These are phyloP conservation scores for Nitzschia putrida DNA, from an alignment of 108 stramenopile species.

Conservation along the genomic window DNA sequence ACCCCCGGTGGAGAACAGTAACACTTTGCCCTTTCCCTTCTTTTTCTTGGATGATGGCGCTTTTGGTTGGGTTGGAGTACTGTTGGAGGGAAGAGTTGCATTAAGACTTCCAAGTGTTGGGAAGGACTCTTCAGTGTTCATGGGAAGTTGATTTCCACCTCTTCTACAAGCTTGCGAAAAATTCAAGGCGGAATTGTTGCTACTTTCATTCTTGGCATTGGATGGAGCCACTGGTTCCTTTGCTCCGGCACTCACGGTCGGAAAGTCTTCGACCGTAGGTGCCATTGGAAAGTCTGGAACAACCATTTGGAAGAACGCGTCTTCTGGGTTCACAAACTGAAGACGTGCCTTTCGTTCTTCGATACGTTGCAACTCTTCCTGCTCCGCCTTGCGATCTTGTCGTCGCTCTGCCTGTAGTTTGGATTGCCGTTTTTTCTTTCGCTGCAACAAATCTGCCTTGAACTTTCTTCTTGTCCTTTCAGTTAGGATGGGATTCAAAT, in stretches of 20 bases:
- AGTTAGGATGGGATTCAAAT: conserved; percentile 56
- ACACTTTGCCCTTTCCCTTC: conserved; percentile 36
- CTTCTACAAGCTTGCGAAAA: conserved; percentile 18
- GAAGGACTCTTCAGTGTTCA: conserved; percentile 9
- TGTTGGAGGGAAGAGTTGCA: background rate
- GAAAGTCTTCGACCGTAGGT: no score
- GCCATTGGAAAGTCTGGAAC: background rate
- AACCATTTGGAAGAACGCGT: conserved; percentile 60
- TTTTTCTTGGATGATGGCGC: conserved; percentile 1
- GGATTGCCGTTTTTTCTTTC: conserved; percentile 53
- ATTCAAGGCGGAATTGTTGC: background rate
- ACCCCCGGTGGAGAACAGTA: conserved; percentile 47
- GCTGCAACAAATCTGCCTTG: conserved; percentile 63
- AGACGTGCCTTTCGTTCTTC: conserved; percentile 47
- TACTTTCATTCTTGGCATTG: no score
- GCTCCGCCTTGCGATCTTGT: conserved; percentile 41
- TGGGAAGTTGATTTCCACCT: background rate
- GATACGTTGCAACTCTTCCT: conserved; percentile 45
- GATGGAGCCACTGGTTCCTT: no score
- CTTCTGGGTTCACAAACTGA: conserved; percentile 64
- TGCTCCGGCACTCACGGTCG: no score
- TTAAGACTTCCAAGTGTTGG: background rate
- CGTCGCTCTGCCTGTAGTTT: conserved; percentile 55
- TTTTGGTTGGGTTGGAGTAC: background rate
- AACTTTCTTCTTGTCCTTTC: conserved; percentile 57